phyloP scores from a whole-genome alignment of 169 alveolate genomes.

The Cyclospora cayetanensis region DNA sequence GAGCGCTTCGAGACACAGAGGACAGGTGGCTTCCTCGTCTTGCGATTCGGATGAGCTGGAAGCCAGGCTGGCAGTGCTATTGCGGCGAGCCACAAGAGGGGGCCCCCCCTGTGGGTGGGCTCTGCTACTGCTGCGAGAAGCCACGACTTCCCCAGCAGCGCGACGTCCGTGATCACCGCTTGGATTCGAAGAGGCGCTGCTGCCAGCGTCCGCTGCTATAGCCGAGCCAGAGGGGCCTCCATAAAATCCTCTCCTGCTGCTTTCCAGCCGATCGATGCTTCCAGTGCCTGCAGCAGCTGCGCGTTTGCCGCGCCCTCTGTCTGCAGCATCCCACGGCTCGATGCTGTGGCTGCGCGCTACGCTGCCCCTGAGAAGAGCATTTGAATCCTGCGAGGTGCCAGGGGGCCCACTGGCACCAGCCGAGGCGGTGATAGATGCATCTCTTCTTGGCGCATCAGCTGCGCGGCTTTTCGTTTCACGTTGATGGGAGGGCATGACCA shows the following conservation, averaged over 20 bases:
- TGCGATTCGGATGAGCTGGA: constrained; percentile 40
- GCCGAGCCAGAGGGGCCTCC: constrained; percentile 4
- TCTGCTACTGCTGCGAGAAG: constrained; percentile 22
- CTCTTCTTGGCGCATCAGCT: constrained; percentile 51
- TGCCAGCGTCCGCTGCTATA: constrained; percentile 8
- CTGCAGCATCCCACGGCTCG: constrained; percentile 55
- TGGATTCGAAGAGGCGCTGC: neutral
- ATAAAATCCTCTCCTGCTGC: constrained; percentile 31
- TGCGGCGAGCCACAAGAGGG: constrained; percentile 48
- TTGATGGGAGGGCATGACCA: constrained; percentile 65
- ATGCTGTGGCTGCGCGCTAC: constrained; percentile 52
- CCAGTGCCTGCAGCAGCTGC: constrained; percentile 27
- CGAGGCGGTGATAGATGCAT: constrained; percentile 14
- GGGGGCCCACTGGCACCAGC: too few species aligned
- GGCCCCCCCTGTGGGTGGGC: constrained; percentile 18
- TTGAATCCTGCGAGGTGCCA: neutral
- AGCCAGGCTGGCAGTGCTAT: constrained; percentile 32
- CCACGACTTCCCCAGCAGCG: neutral
- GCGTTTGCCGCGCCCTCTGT: constrained; percentile 33
- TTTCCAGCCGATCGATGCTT: constrained; percentile 28
- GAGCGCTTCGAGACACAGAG: constrained; percentile 90
- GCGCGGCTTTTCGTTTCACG: constrained; percentile 41
- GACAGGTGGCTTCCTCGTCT: constrained; percentile 80
- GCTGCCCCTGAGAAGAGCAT: constrained; percentile 52
- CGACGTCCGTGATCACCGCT: constrained; percentile 3